These are phyloP conservation scores for Lecanicillium sp. DNA, from an alignment of 2,329 filamentous ascomycete genomes.

Conservation along the genomic window DNA sequence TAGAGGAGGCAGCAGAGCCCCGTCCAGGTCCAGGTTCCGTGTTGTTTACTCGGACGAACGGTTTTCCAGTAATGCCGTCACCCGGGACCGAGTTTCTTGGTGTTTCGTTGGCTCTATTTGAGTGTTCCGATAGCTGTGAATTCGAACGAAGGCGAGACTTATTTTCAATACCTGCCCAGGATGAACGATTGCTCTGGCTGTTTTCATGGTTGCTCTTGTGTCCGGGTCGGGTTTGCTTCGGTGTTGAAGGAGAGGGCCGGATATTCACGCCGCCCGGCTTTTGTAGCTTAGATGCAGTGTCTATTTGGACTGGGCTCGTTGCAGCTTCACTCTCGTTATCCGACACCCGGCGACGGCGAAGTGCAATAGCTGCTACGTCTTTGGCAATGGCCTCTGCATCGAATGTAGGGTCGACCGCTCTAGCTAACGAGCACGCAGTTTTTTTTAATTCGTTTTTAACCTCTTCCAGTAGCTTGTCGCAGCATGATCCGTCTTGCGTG, in stretches of 20 bases:
- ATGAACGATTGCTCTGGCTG: neutral
- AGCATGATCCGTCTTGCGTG: constrained; percentile 7
- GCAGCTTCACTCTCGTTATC: neutral
- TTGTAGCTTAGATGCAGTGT: neutral
- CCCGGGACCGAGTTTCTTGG: constrained; percentile 26
- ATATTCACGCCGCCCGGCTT: neutral
- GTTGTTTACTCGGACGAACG: constrained; percentile 44
- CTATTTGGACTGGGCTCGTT: neutral
- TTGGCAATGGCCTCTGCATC: constrained; percentile 7
- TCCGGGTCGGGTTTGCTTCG: neutral
- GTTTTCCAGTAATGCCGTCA: constrained; percentile 50
- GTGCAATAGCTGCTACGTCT: constrained; percentile 3
- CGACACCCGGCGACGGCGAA: neutral
- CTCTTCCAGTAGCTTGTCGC: neutral
- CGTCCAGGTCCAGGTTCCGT: constrained; percentile 25
- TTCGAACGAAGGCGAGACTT: constrained; percentile 7
- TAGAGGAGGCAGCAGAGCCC: constrained; percentile 23
- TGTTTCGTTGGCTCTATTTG: neutral
- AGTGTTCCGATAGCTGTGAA: constrained; percentile 19
- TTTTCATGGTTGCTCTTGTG: neutral
- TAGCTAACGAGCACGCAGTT: constrained; percentile 9
- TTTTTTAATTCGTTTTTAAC: neutral
- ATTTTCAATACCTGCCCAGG: neutral
- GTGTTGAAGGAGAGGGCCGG: neutral
- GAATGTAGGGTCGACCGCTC: neutral